phyloP scores from a whole-genome alignment of 2,329 filamentous ascomycete species.

The Proliferodiscus dingleyae region DNA sequence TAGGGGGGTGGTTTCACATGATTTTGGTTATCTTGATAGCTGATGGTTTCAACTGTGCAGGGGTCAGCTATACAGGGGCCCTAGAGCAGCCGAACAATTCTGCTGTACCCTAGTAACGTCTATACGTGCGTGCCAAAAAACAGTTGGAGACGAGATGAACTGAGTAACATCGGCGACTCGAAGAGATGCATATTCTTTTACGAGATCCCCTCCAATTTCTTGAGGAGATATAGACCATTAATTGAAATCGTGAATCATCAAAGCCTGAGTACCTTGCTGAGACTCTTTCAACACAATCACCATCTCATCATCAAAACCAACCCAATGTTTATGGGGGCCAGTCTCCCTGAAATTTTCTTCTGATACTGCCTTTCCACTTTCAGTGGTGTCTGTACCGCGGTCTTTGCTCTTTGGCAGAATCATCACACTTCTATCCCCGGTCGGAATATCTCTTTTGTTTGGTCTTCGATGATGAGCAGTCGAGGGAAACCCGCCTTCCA shows the following conservation, averaged over 20 bases:
- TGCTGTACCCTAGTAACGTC: no score
- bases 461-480: not conserved
- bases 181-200: no score
- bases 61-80: no score
- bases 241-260: constrained; percentile 68
- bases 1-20: no score
- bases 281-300: constrained; percentile 61
- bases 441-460: constrained; percentile 25
- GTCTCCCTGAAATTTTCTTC: constrained; percentile 7
- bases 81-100: no score
- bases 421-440: constrained; percentile 48
- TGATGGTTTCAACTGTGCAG: no score
- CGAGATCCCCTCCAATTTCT: no score
- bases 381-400: not conserved
- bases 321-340: constrained; percentile 42
- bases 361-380: constrained; percentile 1
- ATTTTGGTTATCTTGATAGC: no score
- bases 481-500: constrained; percentile 50
- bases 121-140: no score
- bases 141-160: no score
- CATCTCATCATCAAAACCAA: constrained; percentile 69
- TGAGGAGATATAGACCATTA: constrained; percentile 30
- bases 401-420: constrained; percentile 39
- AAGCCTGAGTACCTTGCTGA: constrained; percentile 49
- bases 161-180: no score